These are phyloP conservation scores for Osmozyma mogii DNA, from an alignment of 805 yeast genomes.

Conservation along the genomic window DNA sequence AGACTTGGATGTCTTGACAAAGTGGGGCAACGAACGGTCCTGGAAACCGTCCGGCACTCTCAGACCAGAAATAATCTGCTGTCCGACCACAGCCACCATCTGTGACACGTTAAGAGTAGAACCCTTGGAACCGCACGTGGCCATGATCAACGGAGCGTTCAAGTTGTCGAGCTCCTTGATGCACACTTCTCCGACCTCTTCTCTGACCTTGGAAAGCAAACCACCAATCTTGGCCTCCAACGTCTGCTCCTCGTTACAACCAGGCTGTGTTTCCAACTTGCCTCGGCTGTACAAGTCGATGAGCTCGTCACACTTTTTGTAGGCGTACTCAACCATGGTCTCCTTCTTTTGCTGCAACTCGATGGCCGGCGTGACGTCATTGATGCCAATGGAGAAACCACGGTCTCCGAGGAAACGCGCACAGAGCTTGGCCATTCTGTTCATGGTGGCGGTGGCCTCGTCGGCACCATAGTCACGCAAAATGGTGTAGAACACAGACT, in stretches of 20 bases:
- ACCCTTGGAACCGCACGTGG: constrained; percentile 98
- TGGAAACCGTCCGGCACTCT: constrained; percentile 99
- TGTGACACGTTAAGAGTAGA: constrained; percentile 96
- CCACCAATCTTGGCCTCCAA: constrained; percentile 98
- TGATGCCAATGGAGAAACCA: constrained; percentile 95
- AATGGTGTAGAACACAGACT: constrained; percentile 91
- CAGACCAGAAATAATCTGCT: constrained; percentile 95
- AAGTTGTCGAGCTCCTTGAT: constrained; percentile 81
- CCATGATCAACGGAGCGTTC: constrained; percentile 97
- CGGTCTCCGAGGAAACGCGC: constrained; percentile 91
- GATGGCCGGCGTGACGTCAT: constrained; percentile 90
- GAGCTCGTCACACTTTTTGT: constrained; percentile 82
- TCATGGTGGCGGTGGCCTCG: constrained; percentile 94
- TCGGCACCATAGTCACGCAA: constrained; percentile 94
- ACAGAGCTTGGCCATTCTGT: constrained; percentile 98
- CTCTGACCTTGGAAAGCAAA: constrained; percentile 90
- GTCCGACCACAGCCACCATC: constrained; percentile 99
- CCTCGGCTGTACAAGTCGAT: constrained; percentile 75
- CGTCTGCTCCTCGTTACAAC: constrained; percentile 98
- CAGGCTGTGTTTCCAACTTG: constrained; percentile 94
- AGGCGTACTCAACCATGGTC: constrained; percentile 82
- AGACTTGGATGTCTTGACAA: constrained; percentile 89
- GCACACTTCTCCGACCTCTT: constrained; percentile 98
- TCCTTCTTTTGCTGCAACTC: constrained; percentile 75
- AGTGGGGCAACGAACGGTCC: constrained; percentile 96